These are phyloP conservation scores for Fusarium pseudoanthophilum DNA, from an alignment of 2,329 filamentous ascomycete genomes.

Conservation along the genomic window DNA sequence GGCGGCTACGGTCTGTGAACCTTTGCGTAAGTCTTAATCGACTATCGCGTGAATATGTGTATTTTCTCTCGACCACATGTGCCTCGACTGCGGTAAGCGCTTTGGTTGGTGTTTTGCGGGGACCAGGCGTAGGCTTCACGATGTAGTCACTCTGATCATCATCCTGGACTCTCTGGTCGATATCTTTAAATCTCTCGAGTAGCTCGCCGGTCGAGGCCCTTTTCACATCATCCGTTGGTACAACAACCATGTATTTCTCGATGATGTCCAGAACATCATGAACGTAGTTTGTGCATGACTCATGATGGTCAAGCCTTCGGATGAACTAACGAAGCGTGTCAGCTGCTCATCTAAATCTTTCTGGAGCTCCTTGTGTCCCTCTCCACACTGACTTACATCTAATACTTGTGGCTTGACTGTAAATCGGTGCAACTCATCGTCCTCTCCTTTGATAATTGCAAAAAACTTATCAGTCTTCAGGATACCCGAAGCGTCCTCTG, in stretches of 20 bases:
- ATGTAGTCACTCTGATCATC: background rate
- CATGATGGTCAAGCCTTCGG: background rate
- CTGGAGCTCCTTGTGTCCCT: rapidly evolving
- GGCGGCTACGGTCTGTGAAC: background rate
- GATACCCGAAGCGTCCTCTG: background rate
- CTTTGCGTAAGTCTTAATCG: background rate
- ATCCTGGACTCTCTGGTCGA: background rate
- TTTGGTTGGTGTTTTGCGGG: background rate
- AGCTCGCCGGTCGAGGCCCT: background rate
- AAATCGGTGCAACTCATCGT: background rate
- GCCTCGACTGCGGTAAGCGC: background rate
- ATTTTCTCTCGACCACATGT: background rate
- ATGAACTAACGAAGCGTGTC: background rate
- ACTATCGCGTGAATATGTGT: background rate
- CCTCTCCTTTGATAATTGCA: background rate
- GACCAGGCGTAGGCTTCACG: background rate
- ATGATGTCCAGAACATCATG: background rate
- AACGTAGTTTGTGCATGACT: background rate
- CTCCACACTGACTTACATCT: background rate
- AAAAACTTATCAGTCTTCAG: background rate
- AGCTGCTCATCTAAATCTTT: background rate
- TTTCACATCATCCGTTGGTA: background rate
- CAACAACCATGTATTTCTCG: background rate
- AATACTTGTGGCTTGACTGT: background rate
- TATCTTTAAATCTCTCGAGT: background rate